Percentiles rank a stretch among this genome's conserved stretches.
phyloP scores from a whole-genome alignment of 2,329 filamentous ascomycete genomes.

The Xylariales sp. region DNA sequence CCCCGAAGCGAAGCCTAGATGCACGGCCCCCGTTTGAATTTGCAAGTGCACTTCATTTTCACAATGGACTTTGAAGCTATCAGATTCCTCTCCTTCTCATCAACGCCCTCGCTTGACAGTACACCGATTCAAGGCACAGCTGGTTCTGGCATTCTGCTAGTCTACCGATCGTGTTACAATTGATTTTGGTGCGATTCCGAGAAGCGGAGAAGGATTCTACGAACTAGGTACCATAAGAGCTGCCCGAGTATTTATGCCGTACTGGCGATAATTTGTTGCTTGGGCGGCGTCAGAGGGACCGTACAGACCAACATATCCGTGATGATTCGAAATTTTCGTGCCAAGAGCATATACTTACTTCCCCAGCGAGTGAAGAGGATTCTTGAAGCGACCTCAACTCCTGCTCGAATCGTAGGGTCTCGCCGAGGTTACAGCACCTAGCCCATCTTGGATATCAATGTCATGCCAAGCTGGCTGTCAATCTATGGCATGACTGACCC shows the following conservation, averaged over 20 bases:
- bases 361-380: not conserved
- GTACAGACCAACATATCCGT: conserved; percentile 47
- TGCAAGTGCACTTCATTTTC: conserved; percentile 2
- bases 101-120: conserved; percentile 85
- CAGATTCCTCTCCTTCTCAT: conserved; percentile 31
- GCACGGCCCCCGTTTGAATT: not conserved
- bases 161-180: conserved; percentile 46
- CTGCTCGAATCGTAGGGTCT: too few relatives aligned
- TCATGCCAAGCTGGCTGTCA: too few relatives aligned
- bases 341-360: not conserved
- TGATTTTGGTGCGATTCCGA: conserved; percentile 54
- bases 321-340: too few relatives aligned
- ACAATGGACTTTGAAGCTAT: not conserved
- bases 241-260: conserved; percentile 56
- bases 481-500: too few relatives aligned
- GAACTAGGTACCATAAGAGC: conserved; percentile 64
- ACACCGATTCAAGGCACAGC: conserved; percentile 59
- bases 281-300: conserved; percentile 82
- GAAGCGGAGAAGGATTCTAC: conserved; percentile 39
- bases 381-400: too few relatives aligned
- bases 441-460: too few relatives aligned
- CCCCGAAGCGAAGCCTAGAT: too few relatives aligned
- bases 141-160: conserved; percentile 65
- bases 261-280: conserved; percentile 48
- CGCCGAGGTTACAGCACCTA: too few relatives aligned